Evolutionary conservation across 345 rosid genomes (phyloP), one percentile per base, ranked within the genome.

Genomic region (Eutrema japonicum): DNA sequence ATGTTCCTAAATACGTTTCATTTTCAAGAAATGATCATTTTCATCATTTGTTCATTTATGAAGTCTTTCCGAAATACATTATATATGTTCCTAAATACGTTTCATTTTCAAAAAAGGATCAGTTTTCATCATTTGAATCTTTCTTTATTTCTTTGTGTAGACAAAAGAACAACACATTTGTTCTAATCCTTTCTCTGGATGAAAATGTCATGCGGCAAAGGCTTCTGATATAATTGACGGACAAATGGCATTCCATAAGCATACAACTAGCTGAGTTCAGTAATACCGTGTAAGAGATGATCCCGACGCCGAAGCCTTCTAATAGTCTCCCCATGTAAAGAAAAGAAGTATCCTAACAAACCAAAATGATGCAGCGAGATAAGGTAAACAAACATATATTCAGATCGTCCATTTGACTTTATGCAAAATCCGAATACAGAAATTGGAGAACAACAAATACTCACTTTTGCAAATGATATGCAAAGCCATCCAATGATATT

Each of bases 281-380:
- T 30, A 36, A 40, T 85, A 95, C 98, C 85, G 96, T 90, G 77
- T 90, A 95, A 13, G 99, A 95, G 61, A 95, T 89, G 62, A 95
- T 92, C 74, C 99, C 99, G 57, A 92, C 99, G 37, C 99, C 99
- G 68, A 95, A 95, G 14, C 99, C 99, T 82, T 90, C 98, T 84
- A 95, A 79, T 68, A 95, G 78, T 73, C 99, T 79, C 66, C 99
- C 99, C 99, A 95, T 79, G 85, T 95, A 95, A 49, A 95, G 96
- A 85, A 95, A 95, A 66, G 98, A 92, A 65, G 91, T 72, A 83
- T 95, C 98, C 99, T 95, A 76, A 58, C 66, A 61, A 78, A 64
- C 69, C 66, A 66, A 46, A 59, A 72, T 8, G 64, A 54, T 14
- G 71, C 40, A 75, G 30, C 41, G 35, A 42, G 56, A 30, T 63